Conservation (phyloP, 2,329 filamentous ascomycete species). For the Calonectria honghensis region DNA sequence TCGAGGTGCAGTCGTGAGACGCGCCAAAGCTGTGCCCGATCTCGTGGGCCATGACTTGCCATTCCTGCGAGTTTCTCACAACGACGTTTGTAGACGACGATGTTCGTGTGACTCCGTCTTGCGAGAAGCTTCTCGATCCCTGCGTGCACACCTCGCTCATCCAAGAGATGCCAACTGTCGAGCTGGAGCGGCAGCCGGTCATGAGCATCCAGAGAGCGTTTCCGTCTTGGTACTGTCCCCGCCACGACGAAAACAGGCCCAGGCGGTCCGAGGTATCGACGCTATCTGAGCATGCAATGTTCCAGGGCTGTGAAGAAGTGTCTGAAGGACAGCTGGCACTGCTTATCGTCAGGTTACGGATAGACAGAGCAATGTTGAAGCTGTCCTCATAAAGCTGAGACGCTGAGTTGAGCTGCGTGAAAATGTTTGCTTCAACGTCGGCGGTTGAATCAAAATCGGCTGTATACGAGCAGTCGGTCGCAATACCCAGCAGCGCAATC, state of each 20-base stretch:
- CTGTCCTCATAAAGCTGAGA: constrained; percentile 88
- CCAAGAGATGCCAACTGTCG: constrained; percentile 91
- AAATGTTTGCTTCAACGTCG: constrained; percentile 80
- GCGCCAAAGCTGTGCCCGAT: constrained; percentile 76
- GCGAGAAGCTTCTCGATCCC: constrained; percentile 60
- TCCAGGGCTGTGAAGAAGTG: constrained; percentile 81
- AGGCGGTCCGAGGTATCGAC: constrained; percentile 82
- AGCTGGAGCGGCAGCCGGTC: constrained; percentile 82
- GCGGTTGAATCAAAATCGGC: constrained; percentile 78
- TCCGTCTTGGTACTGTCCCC: constrained; percentile 79
- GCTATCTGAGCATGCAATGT: constrained; percentile 78
- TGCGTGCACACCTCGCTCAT: constrained; percentile 84
- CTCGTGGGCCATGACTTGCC: constrained; percentile 94
- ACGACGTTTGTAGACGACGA: constrained; percentile 85
- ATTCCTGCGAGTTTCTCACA: constrained; percentile 84
- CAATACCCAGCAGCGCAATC: constrained; percentile 92
- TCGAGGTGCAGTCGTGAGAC: constrained; percentile 45
- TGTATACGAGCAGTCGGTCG: constrained; percentile 91
- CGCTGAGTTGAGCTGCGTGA: constrained; percentile 88
- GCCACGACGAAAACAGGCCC: constrained; percentile 88
- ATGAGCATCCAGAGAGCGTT: constrained; percentile 93
- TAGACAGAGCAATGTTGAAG: constrained; percentile 91
- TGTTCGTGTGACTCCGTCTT: constrained; percentile 79
- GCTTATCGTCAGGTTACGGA: constrained; percentile 86
- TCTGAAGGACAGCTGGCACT: constrained; percentile 79